Evolutionary conservation across 2,329 filamentous ascomycete species (phyloP), one percentile per base, ranked within the genome.

Genomic region (Penicillium corylophilum): DNA sequence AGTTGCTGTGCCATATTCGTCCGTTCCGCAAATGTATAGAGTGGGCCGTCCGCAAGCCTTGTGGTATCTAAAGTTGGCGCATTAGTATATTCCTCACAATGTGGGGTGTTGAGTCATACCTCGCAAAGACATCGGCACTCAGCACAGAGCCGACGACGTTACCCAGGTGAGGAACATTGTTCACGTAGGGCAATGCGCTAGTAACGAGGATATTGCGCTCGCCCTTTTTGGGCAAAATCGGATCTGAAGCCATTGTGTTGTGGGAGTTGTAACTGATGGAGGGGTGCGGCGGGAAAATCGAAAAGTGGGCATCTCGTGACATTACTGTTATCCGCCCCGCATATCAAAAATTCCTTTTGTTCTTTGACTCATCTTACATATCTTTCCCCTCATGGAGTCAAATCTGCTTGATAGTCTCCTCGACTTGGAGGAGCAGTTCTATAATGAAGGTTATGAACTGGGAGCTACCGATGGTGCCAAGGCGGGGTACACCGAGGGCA

Each of bases 1-100:
- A 28, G 92, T 96, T 20, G 93, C 92, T 12, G 93, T 97, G 51
- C 93, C 93, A 72, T 96, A 97, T 75, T 97, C 90, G 76, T 96
- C 93, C 46, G 86, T 89, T 51, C 91, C 91, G 73, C 92, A 95
- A 61, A 96, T 80, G 71, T 85, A 96, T 45, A 96, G 81, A 1
- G 90, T 95, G 60, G 85, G 88, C 66, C 87, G 82, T 50, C 87
- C 88, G 65, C 90, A 83, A 39, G 88, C 86, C 72, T 90, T 90
- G 76, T 87, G 89, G 75, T 88, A 95, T 61, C 85, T 85, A 38
- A 45, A 40, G 13, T 35, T 16, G 4, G 29, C 39, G 43, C 22
- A 24, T 54, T 24, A 52, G 54, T 63, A 53, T 68, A 45, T 36
- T 44, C 23, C 35, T 48, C n/a, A 26, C 8, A 84, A 85, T 65